phyloP scores from a whole-genome alignment of 129 eudicot genomes.

The Silybum marianum region DNA sequence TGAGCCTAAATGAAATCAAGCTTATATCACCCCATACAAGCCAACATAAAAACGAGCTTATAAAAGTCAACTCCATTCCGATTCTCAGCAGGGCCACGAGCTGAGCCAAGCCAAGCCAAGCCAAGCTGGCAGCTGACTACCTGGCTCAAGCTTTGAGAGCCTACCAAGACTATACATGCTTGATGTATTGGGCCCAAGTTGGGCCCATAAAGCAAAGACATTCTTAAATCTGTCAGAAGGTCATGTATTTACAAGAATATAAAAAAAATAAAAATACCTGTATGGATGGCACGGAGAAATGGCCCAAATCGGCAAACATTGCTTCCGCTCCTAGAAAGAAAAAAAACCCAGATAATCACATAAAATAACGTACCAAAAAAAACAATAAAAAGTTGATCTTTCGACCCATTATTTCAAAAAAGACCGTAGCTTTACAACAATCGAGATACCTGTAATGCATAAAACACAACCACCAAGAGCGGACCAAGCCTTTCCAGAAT shows the following conservation, averaged over 20 bases:
- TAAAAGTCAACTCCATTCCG: no score
- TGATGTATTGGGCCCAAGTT: no score
- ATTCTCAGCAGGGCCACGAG: no score
- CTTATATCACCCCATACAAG: no score
- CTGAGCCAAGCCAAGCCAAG: no score
- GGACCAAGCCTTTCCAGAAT: constrained; percentile 74
- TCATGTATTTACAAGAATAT: not conserved
- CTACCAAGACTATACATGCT: no score
- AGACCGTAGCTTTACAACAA: not conserved
- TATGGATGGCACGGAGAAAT: constrained; percentile 88
- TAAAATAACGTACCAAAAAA: not conserved
- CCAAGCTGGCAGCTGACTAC: no score
- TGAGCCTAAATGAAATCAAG: no score
- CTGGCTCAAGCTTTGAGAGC: no score
- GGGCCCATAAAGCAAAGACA: not conserved
- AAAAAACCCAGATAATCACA: constrained; percentile 3
- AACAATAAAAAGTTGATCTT: not conserved
- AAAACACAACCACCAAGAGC: constrained; percentile 98
- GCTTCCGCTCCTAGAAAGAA: constrained; percentile 95
- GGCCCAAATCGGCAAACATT: constrained; percentile 98
- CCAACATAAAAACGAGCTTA: no score
- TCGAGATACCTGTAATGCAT: constrained; percentile 81
- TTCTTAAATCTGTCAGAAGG: not conserved
- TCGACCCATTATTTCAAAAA: not conserved
- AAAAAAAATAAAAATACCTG: constrained; percentile 48